A percentile compares a stretch with the other conserved stretches of the same genome.
phyloP scores from a whole-genome alignment of 2,329 filamentous ascomycete species.

The Ophiognomonia clavigignenti-juglandacearum region DNA sequence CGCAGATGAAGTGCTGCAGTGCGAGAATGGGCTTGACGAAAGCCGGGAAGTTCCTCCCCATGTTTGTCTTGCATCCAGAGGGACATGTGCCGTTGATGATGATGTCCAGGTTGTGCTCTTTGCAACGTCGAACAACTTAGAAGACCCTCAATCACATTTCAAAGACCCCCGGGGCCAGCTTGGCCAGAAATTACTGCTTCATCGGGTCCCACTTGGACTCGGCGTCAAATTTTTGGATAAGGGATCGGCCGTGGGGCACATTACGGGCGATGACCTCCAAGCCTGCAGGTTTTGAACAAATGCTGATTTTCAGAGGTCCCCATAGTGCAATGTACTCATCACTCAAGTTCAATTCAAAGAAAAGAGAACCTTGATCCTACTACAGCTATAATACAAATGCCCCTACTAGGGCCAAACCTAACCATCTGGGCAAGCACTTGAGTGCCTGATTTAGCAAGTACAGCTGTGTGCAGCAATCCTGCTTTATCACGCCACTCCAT shows the following conservation, averaged over 20 bases:
- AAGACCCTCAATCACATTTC: conserved; percentile 34
- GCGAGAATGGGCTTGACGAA: conserved; percentile 19
- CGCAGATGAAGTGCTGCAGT: conserved; percentile 26
- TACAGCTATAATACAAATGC: no score
- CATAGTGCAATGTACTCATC: no score
- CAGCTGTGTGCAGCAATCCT: no score
- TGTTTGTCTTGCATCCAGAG: conserved; percentile 35
- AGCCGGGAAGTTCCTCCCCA: conserved; percentile 30
- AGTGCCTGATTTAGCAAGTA: no score
- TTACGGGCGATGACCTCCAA: conserved; percentile 16
- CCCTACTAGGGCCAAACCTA: no score
- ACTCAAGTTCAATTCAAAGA: no score
- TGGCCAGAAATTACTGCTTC: conserved; percentile 26
- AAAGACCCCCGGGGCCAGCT: conserved; percentile 20
- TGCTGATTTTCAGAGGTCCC: no score
- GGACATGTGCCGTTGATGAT: conserved; percentile 40
- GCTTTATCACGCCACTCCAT: no score
- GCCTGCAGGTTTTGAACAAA: no score
- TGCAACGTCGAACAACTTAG: conserved; percentile 27
- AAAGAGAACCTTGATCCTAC: no score
- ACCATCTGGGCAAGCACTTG: no score
- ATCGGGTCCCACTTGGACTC: conserved; percentile 16
- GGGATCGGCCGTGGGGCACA: conserved; percentile 12
- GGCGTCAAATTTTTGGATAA: conserved; percentile 16
- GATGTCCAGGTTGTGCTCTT: conserved; percentile 22